Evolutionary conservation across 2,329 filamentous ascomycete species (phyloP), one percentile per base, ranked within the genome.

Genomic region (Xylariomycetidae sp.): DNA sequence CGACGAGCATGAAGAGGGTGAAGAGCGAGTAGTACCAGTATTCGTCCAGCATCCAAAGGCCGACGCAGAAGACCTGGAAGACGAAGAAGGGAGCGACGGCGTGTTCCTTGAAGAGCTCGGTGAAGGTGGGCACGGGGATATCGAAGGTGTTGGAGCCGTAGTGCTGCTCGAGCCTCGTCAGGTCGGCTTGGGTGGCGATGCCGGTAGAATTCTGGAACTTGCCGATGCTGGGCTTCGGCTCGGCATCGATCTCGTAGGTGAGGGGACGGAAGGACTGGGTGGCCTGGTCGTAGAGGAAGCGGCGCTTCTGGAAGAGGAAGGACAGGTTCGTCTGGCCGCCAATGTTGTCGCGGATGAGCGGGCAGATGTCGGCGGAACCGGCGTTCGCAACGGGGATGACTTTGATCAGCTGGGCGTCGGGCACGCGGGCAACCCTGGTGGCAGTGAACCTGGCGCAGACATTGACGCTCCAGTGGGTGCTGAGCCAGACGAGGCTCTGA

Each of bases 21-120:
- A 98, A 98, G 14, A 98, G 76, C 41, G 92, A 96, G 67, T 98
- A 98, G 70, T 98, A 98, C 92, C 93, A 98, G 66, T 96, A 98
- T 64, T 98, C 93, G 56, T 98, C 92, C 56, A 98, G 68, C 80
- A 96, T 86, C 92, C 92, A 98, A 40, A 98, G 68, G 12, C 92
- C 93, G 38, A 98, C 92, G 52, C 93, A 98, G 69, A 98, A 98
- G 41, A 98, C 73, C 70, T 98, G 92, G 67, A 98, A 98, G 43
- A 98, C 89, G 64, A 98, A 98, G 71, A 98, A 98, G 5, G 92
- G 92, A 15, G 93, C 93, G 15, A 98, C 93, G 16, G 93, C 90
- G 60, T 98, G 93, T 63, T 98, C 92, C 62, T 94, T 85, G 75
- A 95, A 98, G 31, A 98, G 76, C 65, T 98, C 92, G 32, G 83